A percentile compares a stretch with the other conserved stretches of the same genome.
Conservation (phyloP, 169 alveolate species). For the Cyclospora cayetanensis region DNA sequence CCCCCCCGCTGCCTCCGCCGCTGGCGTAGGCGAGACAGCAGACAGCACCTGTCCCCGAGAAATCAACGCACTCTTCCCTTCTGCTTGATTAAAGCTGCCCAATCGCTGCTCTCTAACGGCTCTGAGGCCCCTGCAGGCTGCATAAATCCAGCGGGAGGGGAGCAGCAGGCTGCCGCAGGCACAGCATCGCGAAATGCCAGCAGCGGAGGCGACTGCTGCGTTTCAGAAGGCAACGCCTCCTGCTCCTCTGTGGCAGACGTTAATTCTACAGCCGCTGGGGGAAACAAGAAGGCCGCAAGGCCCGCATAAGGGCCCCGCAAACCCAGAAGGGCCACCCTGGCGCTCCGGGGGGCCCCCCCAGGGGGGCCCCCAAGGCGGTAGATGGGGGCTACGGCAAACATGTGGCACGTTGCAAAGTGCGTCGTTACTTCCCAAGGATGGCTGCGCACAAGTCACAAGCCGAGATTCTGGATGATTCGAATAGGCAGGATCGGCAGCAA, state of each 20-base stretch:
- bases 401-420: not conserved
- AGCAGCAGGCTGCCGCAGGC: conserved; percentile 23
- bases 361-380: not conserved
- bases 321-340: not conserved
- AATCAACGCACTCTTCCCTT: too few relatives aligned
- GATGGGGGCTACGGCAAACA: not conserved
- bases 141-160: too few relatives aligned
- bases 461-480: too few relatives aligned
- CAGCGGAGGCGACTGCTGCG: conserved; percentile 2
- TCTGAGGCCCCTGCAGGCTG: too few relatives aligned
- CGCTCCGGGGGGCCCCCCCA: not conserved
- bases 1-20: too few relatives aligned
- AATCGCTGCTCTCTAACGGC: too few relatives aligned
- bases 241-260: not conserved
- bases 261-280: not conserved
- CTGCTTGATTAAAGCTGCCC: too few relatives aligned
- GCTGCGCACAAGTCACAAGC: not conserved
- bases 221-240: not conserved
- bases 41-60: too few relatives aligned
- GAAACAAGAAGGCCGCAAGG: not conserved
- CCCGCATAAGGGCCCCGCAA: not conserved
- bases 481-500: too few relatives aligned
- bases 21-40: too few relatives aligned
- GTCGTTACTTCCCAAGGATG: not conserved
- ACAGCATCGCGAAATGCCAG: not conserved